phyloP scores from a whole-genome alignment of 1,284 basidiomycete species.

The Porogramme epimiltina region DNA sequence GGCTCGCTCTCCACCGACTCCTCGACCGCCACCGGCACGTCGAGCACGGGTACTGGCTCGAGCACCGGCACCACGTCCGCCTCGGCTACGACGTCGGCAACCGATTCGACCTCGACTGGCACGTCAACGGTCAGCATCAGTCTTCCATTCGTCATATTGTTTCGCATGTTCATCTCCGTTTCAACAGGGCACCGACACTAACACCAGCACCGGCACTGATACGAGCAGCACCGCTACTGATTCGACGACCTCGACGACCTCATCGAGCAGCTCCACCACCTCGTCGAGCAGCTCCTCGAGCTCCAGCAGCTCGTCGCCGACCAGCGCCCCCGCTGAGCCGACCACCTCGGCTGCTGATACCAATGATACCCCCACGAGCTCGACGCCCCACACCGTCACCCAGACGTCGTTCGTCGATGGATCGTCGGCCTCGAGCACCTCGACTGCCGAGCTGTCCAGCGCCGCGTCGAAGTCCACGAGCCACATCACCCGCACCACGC shows the following conservation, averaged over 20 bases:
- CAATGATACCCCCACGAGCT: constrained; percentile 18
- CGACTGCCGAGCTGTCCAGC: constrained; percentile 10
- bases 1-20: constrained; percentile 4
- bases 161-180: neutral
- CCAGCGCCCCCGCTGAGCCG: constrained; percentile 18
- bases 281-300: neutral
- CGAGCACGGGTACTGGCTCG: constrained; percentile 20
- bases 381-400: constrained; percentile 1
- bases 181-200: neutral
- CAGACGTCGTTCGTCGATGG: constrained; percentile 19
- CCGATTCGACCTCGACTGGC: neutral
- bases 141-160: neutral
- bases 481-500: constrained; percentile 50
- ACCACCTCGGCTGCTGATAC: constrained; percentile 16
- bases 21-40: constrained; percentile 13
- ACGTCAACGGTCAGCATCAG: neutral
- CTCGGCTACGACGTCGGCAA: constrained; percentile 20
- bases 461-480: constrained; percentile 17
- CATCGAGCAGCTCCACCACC: constrained; percentile 11
- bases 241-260: constrained; percentile 8
- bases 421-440: constrained; percentile 5
- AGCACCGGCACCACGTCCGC: constrained; percentile 25
- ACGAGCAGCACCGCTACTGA: constrained; percentile 18
- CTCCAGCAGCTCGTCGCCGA: constrained; percentile 23
- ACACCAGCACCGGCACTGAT: neutral